Evolutionary conservation across 176 grass and related monocot genomes (phyloP).

Genomic region (Calamus simplicifolius): DNA sequence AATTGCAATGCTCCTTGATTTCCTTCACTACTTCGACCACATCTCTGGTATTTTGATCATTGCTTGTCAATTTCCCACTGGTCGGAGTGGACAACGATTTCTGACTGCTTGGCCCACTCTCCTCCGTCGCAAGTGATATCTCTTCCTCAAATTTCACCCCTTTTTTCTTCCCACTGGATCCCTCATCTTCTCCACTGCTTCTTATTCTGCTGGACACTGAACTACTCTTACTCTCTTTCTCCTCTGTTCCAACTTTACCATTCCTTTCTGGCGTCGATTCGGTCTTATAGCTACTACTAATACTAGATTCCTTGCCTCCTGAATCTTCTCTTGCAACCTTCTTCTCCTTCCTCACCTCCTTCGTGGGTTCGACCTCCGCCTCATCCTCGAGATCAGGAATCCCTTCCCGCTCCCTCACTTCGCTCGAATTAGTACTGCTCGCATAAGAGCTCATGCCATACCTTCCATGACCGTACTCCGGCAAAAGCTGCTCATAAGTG

Average conservation of each 20-base stretch:
- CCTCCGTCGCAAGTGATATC: slow-evolving; percentile 2
- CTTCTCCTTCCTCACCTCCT: slow-evolving; percentile 10
- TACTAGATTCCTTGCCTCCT: too few relatives aligned
- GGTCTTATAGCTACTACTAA: too few relatives aligned
- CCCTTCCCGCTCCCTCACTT: slow-evolving; percentile 65
- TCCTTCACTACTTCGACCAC: slow-evolving; percentile 48
- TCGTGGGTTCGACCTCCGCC: slow-evolving; percentile 24
- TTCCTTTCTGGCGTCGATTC: slow-evolving; percentile 3
- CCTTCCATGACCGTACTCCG: slow-evolving; percentile 20
- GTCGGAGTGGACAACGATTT: background rate
- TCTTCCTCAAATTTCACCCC: slow-evolving; percentile 43
- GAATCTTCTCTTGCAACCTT: background rate
- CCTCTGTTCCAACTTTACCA: background rate
- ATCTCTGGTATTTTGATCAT: slow-evolving; percentile 26
- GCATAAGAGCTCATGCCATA: slow-evolving; percentile 14
- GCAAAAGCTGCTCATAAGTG: slow-evolving; percentile 42
- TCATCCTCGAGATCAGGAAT: slow-evolving; percentile 93
- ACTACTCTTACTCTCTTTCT: slow-evolving; percentile 25
- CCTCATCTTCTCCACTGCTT: slow-evolving; percentile 20
- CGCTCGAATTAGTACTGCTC: slow-evolving; percentile 44
- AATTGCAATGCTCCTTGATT: slow-evolving; percentile 45
- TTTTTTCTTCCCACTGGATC: slow-evolving; percentile 30
- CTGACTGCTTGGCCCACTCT: slow-evolving; percentile 5
- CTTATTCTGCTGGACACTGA: slow-evolving; percentile 9
- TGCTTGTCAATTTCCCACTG: slow-evolving; percentile 20